Conservation (phyloP, 129 eudicot genomes). For the Lactuca saligna region DNA sequence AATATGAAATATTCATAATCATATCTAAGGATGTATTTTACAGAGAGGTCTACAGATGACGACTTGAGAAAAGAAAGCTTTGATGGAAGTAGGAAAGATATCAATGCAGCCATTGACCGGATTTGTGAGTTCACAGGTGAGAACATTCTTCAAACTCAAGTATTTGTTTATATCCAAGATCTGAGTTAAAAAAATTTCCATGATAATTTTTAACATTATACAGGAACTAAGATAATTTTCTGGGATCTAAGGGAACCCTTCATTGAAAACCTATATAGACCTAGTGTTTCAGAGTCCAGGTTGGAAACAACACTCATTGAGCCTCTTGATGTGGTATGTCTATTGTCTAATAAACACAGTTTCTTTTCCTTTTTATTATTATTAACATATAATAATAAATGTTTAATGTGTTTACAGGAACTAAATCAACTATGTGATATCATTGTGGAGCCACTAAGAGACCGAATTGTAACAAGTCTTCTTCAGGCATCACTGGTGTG, state of each 20-base stretch:
- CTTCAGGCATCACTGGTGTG: conserved; percentile 95
- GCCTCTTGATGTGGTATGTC: conserved; percentile 77
- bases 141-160: conserved; percentile 9
- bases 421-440: conserved; percentile 85
- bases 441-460: conserved; percentile 89
- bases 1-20: conserved; percentile 7
- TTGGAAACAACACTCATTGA: conserved; percentile 73
- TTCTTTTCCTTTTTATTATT: not conserved
- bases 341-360: conserved; percentile 10
- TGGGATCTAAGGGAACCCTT: conserved; percentile 94
- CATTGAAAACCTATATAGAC: conserved; percentile 77
- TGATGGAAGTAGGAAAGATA: conserved; percentile 95
- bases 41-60: conserved; percentile 54
- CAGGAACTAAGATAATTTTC: conserved; percentile 86
- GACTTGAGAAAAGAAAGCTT: conserved; percentile 59
- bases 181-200: not conserved
- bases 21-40: conserved; percentile 12
- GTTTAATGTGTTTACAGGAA: conserved; percentile 46
- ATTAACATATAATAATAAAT: not conserved
- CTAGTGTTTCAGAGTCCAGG: conserved; percentile 85
- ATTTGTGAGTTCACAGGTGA: conserved; percentile 95
- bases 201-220: not conserved
- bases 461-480: conserved; percentile 87
- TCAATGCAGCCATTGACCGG: conserved; percentile 91
- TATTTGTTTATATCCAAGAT: not conserved